Evolutionary conservation across 305 asterid species (phyloP).

Genomic region (Striga hermonthica): DNA sequence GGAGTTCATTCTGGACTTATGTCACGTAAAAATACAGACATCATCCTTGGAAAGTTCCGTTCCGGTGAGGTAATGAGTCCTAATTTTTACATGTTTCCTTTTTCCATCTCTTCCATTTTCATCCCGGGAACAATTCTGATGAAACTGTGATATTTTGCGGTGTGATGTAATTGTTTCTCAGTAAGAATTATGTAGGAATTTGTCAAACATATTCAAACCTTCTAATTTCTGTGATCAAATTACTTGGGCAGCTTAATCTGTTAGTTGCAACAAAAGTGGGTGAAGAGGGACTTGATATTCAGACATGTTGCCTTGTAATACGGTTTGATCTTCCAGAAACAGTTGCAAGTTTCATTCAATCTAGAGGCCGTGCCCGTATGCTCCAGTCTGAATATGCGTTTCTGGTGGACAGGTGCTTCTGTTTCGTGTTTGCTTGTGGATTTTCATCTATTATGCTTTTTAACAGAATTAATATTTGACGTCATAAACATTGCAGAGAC

Average conservation of each 20-base stretch:
- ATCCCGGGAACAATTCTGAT: slow-evolving; percentile 15
- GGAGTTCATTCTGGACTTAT: slow-evolving; percentile 81
- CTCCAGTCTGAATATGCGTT: slow-evolving; percentile 90
- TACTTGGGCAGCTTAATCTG: slow-evolving; percentile 75
- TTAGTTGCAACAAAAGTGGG: slow-evolving; percentile 98
- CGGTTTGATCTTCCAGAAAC: slow-evolving; percentile 99
- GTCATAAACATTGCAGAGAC: slow-evolving; percentile 45
- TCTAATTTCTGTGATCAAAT: slow-evolving; percentile 28
- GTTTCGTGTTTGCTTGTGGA: slow-evolving; percentile 30
- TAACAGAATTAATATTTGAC: slow-evolving; percentile 33
- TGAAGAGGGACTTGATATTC: slow-evolving; percentile 99
- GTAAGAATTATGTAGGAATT: neutral
- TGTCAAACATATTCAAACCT: slow-evolving; percentile 1
- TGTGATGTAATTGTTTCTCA: slow-evolving; percentile 26
- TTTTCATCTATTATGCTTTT: slow-evolving; percentile 26
- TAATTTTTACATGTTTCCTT: slow-evolving; percentile 11
- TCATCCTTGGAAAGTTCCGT: slow-evolving; percentile 81
- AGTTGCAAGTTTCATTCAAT: slow-evolving; percentile 94
- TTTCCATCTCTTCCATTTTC: slow-evolving; percentile 22
- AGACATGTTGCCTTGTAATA: slow-evolving; percentile 96
- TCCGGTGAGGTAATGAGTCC: slow-evolving; percentile 80
- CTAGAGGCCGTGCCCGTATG: slow-evolving; percentile 99
- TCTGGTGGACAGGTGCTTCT: slow-evolving; percentile 80
- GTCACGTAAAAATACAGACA: slow-evolving; percentile 63
- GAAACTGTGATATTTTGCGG: slow-evolving; percentile 21